Percentiles rank a stretch among this genome's conserved stretches.
Evolutionary conservation across 2,329 filamentous ascomycete species (phyloP).

Genomic region (Verticillium zaregamsianum): DNA sequence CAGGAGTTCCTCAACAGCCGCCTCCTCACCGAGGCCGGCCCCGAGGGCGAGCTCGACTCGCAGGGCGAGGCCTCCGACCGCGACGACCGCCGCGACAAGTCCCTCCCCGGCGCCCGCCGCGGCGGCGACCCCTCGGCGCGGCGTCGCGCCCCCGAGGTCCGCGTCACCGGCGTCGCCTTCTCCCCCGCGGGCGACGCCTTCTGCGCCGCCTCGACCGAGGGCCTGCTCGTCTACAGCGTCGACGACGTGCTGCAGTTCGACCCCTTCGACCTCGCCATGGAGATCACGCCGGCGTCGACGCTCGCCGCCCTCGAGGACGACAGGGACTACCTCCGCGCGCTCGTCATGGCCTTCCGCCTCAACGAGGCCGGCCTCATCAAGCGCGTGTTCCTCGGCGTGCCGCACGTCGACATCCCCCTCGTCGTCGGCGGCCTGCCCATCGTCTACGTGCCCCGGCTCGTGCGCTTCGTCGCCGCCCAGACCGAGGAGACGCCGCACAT

Average conservation of each 20-base stretch:
- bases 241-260: conserved; percentile 85
- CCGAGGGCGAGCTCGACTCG: conserved; percentile 78
- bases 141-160: conserved; percentile 73
- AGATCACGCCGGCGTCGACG: conserved; percentile 84
- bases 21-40: conserved; percentile 84
- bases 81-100: conserved; percentile 75
- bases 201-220: conserved; percentile 92
- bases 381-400: conserved; percentile 80
- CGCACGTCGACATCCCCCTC: conserved; percentile 68
- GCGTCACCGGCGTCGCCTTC: conserved; percentile 81
- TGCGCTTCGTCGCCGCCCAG: conserved; percentile 84
- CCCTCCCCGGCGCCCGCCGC: conserved; percentile 80
- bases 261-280: conserved; percentile 92
- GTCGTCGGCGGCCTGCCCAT: conserved; percentile 75
- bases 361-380: conserved; percentile 81
- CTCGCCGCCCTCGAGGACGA: conserved; percentile 62
- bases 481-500: conserved; percentile 89
- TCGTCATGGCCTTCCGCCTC: conserved; percentile 96
- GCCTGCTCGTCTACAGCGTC: conserved; percentile 86
- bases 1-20: conserved; percentile 96
- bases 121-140: conserved; percentile 77
- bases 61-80: conserved; percentile 84
- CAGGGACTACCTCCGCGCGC: conserved; percentile 80
- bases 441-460: conserved; percentile 79
- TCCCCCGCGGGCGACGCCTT: conserved; percentile 86